Evolutionary conservation across 2,329 filamentous ascomycete genomes (phyloP).

Genomic region (Geoglossum cookeanum): DNA sequence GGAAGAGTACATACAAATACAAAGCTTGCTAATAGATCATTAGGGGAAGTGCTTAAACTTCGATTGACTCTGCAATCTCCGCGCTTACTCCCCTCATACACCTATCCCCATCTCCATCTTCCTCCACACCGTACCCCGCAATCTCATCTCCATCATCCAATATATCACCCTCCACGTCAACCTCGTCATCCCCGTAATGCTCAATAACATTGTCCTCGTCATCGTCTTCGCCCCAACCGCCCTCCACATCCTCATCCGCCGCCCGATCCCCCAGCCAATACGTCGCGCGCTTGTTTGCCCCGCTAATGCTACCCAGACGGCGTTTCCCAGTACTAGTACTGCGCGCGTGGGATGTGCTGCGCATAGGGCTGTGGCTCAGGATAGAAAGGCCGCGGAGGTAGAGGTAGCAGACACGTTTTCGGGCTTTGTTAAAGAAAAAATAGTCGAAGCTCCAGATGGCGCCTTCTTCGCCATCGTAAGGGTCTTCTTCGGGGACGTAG

Average conservation of each 20-base stretch:
- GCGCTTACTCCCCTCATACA: slow-evolving; percentile 39
- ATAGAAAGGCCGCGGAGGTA: slow-evolving; percentile 79
- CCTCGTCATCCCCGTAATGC: slow-evolving; percentile 13
- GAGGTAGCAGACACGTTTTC: slow-evolving; percentile 85
- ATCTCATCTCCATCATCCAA: slow-evolving; percentile 30
- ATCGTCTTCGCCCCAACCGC: slow-evolving; percentile 26
- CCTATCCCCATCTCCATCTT: slow-evolving; percentile 19
- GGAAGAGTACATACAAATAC: not conserved
- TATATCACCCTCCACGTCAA: slow-evolving; percentile 29
- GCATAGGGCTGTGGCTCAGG: slow-evolving; percentile 42
- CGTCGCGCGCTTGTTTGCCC: slow-evolving; percentile 57
- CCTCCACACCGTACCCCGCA: slow-evolving; percentile 22
- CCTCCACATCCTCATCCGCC: slow-evolving; percentile 23
- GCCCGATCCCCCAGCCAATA: slow-evolving; percentile 58
- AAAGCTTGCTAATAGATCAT: not conserved
- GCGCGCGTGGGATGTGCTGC: slow-evolving; percentile 20
- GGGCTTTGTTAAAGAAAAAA: slow-evolving; percentile 89
- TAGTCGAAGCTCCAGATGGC: slow-evolving; percentile 92
- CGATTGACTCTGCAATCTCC: slow-evolving; percentile 43
- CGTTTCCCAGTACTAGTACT: slow-evolving; percentile 12
- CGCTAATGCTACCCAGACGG: slow-evolving; percentile 4
- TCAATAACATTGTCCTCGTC: slow-evolving; percentile 32
- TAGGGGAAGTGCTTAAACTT: slow-evolving; percentile 26
- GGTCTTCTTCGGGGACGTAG: slow-evolving; percentile 76
- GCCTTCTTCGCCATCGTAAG: slow-evolving; percentile 79